Evolutionary conservation across 108 stramenopile genomes (phyloP).

Genomic region (Nannochloropsis granulata): DNA sequence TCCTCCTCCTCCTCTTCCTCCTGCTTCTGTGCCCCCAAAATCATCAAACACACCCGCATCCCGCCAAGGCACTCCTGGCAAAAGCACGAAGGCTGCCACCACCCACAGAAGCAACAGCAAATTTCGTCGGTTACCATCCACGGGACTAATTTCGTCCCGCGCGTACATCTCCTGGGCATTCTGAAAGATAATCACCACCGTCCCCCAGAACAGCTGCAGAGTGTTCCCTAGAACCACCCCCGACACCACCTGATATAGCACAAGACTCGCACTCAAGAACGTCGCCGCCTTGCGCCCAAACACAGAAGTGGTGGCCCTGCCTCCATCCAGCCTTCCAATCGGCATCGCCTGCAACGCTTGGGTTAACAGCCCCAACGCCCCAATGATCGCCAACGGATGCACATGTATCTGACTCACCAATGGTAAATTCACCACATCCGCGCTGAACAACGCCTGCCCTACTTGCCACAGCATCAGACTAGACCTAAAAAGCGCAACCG

Average conservation of each 20-base stretch:
- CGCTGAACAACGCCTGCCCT: neutral
- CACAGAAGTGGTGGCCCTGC: constrained; percentile 20
- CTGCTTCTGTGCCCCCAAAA: too few species aligned
- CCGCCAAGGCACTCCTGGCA: neutral
- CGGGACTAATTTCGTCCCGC: neutral
- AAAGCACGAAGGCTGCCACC: neutral
- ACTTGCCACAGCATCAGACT: neutral
- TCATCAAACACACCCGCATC: neutral
- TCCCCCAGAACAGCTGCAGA: constrained; percentile 28
- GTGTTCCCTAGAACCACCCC: neutral
- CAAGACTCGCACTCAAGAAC: neutral
- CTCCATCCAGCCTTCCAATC: constrained; percentile 72
- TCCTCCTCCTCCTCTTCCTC: too few species aligned
- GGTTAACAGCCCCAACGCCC: constrained; percentile 53
- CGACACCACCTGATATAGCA: neutral
- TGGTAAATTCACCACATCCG: neutral
- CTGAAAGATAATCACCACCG: constrained; percentile 25
- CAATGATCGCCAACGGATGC: constrained; percentile 63
- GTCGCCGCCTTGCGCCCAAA: neutral
- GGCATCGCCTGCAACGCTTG: constrained; percentile 67
- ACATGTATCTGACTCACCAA: constrained; percentile 12
- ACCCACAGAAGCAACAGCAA: neutral
- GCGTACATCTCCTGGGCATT: constrained; percentile 14
- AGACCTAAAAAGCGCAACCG: neutral
- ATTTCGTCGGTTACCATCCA: neutral